Evolutionary conservation across 1,284 basidiomycete species (phyloP).

Genomic region (Leccinum fuscescens): DNA sequence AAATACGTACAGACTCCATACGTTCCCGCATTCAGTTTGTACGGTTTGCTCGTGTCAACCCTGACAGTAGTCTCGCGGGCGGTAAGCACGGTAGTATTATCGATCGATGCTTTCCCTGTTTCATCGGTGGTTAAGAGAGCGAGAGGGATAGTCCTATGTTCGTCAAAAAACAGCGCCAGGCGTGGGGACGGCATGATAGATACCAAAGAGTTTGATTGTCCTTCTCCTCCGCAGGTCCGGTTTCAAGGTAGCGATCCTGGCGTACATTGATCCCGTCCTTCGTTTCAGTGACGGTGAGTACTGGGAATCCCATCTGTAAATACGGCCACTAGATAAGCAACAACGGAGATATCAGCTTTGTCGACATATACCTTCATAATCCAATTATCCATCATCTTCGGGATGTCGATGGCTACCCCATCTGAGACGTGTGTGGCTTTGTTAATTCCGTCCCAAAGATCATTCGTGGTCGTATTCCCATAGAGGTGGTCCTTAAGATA

Average conservation of each 20-base stretch:
- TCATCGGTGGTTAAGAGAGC: constrained; percentile 65
- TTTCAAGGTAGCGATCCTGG: constrained; percentile 93
- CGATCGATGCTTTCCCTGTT: constrained; percentile 57
- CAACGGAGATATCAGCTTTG: not conserved
- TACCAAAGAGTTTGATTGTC: constrained; percentile 93
- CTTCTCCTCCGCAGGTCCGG: constrained; percentile 73
- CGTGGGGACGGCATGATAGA: constrained; percentile 9
- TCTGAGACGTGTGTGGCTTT: constrained; percentile 59
- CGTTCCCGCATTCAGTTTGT: constrained; percentile 89
- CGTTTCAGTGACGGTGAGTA: constrained; percentile 83
- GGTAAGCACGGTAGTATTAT: constrained; percentile 68
- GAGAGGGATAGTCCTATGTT: constrained; percentile 74
- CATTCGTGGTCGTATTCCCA: constrained; percentile 81
- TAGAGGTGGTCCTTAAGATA: constrained; percentile 90
- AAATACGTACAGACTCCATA: constrained; percentile 78
- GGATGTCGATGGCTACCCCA: constrained; percentile 56
- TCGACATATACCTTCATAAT: constrained; percentile 64
- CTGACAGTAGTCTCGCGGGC: constrained; percentile 69
- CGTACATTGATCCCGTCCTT: constrained; percentile 69
- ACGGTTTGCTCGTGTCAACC: constrained; percentile 69
- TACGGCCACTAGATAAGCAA: not conserved
- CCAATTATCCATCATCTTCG: constrained; percentile 90
- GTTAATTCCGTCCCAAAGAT: constrained; percentile 89
- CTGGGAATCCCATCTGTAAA: constrained; percentile 77
- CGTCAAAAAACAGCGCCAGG: not conserved